phyloP scores from a whole-genome alignment of 345 rosid species.

The Arabidopsis suecica region DNA sequence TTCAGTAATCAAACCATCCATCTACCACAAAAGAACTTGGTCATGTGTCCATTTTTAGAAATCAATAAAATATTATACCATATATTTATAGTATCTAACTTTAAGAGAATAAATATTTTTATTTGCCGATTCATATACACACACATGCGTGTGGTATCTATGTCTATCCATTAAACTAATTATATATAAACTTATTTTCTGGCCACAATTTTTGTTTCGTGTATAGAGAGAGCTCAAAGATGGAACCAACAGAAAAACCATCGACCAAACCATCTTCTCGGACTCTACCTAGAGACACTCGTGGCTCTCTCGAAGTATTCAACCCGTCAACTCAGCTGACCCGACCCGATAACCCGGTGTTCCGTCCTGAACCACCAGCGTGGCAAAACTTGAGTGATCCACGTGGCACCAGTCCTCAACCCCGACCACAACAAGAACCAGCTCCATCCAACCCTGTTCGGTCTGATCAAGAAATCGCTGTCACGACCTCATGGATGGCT shows the following conservation, averaged over 20 bases:
- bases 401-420: slow-evolving; percentile 30
- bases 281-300: slow-evolving; percentile 65
- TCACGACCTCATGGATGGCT: slow-evolving; percentile 95
- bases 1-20: slow-evolving; percentile 13
- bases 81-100: no score
- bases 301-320: slow-evolving; percentile 92
- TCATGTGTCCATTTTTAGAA: slow-evolving; percentile 15
- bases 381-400: slow-evolving; percentile 63
- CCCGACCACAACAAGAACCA: slow-evolving; percentile 33
- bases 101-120: not conserved
- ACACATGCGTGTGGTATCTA: slow-evolving; percentile 31
- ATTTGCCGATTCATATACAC: slow-evolving; percentile 23
- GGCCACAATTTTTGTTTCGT: slow-evolving; percentile 15
- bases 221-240: slow-evolving; percentile 31
- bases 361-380: slow-evolving; percentile 53
- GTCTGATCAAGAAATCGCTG: slow-evolving; percentile 54
- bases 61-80: not conserved
- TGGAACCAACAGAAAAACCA: slow-evolving; percentile 61
- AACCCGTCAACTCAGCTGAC: slow-evolving; percentile 62
- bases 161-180: slow-evolving; percentile 21
- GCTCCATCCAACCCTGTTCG: slow-evolving; percentile 48
- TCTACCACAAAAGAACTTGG: slow-evolving; percentile 26
- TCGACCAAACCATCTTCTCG: slow-evolving; percentile 48
- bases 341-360: slow-evolving; percentile 59
- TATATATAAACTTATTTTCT: slow-evolving; percentile 6